Evolutionary conservation across 2,329 filamentous ascomycete genomes (phyloP).

Genomic region (Neofusicoccum sp.): DNA sequence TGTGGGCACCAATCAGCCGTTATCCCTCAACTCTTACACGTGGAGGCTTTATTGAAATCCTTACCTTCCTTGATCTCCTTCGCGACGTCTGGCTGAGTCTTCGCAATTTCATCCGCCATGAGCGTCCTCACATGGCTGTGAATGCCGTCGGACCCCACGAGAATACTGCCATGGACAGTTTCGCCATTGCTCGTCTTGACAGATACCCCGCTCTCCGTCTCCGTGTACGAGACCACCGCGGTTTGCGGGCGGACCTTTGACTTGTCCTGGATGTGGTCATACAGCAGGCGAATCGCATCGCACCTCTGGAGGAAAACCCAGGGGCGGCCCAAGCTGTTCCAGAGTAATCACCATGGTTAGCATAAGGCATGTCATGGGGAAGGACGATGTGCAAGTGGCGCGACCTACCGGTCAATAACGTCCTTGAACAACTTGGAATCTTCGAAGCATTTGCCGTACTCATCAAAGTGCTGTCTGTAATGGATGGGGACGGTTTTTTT

Average conservation of each 20-base stretch:
- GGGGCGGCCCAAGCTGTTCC: neutral
- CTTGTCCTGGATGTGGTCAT: conserved; percentile 28
- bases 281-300: conserved; percentile 16
- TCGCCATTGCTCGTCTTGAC: conserved; percentile 27
- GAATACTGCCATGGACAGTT: conserved; percentile 15
- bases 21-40: no score
- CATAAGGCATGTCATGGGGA: no score
- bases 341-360: no score
- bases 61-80: conserved; percentile 9
- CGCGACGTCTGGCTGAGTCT: neutral
- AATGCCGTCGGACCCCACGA: conserved; percentile 19
- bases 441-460: conserved; percentile 12
- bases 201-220: conserved; percentile 21
- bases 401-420: neutral
- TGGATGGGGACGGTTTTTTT: neutral
- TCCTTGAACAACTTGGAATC: conserved; percentile 6
- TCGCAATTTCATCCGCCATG: conserved; percentile 15
- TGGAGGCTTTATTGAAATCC: neutral
- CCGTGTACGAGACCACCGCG: neutral
- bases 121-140: conserved; percentile 16
- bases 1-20: no score
- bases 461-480: conserved; percentile 10
- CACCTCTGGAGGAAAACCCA: conserved; percentile 13
- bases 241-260: conserved; percentile 25
- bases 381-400: neutral